Base-by-base conservation (phyloP, 345 rosid genomes). In the Acer yangbiense region DNA sequence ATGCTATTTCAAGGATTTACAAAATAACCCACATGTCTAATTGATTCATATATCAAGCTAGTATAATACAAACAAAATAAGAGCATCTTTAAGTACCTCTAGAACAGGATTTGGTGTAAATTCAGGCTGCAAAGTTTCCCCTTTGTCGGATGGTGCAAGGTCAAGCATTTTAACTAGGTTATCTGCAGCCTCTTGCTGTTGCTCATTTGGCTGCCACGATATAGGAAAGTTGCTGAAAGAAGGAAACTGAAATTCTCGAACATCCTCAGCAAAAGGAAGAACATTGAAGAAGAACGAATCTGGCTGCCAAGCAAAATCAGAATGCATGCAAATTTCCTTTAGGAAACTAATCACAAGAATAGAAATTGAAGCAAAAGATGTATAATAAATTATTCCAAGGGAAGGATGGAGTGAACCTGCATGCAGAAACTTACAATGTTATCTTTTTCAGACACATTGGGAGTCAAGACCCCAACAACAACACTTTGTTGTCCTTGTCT, bases 201-300 rank as follows among this genome's bases (percentile, higher is more conserved):
- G 88, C 58, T 88, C 90, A 82, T 85, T 85, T 55, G 98, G 99
- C 88, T 83, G 89, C 90, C 85, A 88, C 9, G 92, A 89, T 16
- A 81, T 79, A 70, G 98, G 95, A 60, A 90, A 81, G 69, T 83
- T 92, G 88, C 84, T 85, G 82, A 96, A 88, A 79, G 97, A 94
- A 73, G 94, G 89, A 81, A 94, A 96, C 60, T 86, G 91, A 87
- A 94, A 96, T 82, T 96, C 99, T 62, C 98, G 91, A 78, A 94
- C 77, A 84, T 96, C 99, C 85, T 96, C 98, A 46, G 88, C 85
- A 64, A 94, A 96, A 73, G 99, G 98, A 74, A 94, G 91, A 77
- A 83, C 87, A 68, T 96, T 96, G 86, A 92, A 91, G 86, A 82
- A 91, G 83, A 96, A 96, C 13, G 97, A 92, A 90, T 94, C 97